Percentiles rank a stretch among this genome's conserved stretches.
Evolutionary conservation across 2,329 filamentous ascomycete species (phyloP).

Genomic region (Lasiodiplodia gonubiensis): DNA sequence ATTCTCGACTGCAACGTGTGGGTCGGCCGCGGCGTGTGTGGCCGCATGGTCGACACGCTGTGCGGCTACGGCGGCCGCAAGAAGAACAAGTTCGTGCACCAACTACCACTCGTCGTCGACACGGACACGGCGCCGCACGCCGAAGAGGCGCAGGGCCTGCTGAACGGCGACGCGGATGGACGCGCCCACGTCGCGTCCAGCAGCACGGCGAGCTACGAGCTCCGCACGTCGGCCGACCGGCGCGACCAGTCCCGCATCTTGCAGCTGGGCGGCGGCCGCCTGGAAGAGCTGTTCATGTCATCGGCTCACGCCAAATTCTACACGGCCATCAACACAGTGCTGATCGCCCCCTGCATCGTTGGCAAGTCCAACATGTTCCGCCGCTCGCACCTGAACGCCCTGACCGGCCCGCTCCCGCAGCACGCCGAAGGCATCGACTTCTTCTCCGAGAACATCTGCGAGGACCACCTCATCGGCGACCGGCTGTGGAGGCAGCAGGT

Average conservation of each 20-base stretch:
- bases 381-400: slow-evolving; percentile 81
- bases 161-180: not conserved
- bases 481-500: slow-evolving; percentile 78
- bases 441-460: slow-evolving; percentile 96
- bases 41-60: slow-evolving; percentile 87
- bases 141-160: slow-evolving; percentile 33
- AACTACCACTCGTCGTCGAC: slow-evolving; percentile 89
- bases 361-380: slow-evolving; percentile 99
- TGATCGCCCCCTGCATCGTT: slow-evolving; percentile 88
- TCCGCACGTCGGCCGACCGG: not conserved
- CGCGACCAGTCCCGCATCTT: slow-evolving; percentile 10
- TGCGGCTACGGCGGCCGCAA: slow-evolving; percentile 66
- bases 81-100: slow-evolving; percentile 88
- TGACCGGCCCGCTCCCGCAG: slow-evolving; percentile 61
- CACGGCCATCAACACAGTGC: slow-evolving; percentile 91
- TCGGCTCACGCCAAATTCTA: slow-evolving; percentile 98
- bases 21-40: slow-evolving; percentile 78
- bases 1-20: slow-evolving; percentile 97
- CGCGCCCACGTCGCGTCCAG: slow-evolving; percentile 27
- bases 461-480: slow-evolving; percentile 95
- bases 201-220: slow-evolving; percentile 36
- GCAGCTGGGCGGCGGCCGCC: slow-evolving; percentile 68
- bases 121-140: slow-evolving; percentile 44
- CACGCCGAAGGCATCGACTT: slow-evolving; percentile 78
- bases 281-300: slow-evolving; percentile 95